A percentile compares a stretch with the other conserved stretches of the same genome.
These are phyloP conservation scores for Cordia subcordata DNA, from an alignment of 257 asterid genomes.

Conservation along the genomic window DNA sequence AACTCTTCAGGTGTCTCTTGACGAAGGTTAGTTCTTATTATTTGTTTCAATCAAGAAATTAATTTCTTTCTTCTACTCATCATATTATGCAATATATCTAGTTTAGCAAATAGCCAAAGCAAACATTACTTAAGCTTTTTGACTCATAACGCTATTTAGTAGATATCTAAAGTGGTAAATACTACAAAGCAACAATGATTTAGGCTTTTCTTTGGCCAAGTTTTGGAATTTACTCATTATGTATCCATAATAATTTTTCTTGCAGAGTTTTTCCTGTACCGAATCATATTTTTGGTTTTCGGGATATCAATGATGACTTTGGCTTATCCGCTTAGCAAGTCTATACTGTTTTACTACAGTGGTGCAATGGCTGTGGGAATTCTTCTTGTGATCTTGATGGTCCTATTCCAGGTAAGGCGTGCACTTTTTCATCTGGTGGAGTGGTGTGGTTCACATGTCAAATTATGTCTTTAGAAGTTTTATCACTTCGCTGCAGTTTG, in stretches of 20 bases:
- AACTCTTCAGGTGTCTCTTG: slow-evolving; percentile 61
- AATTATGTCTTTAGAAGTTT: too few relatives aligned
- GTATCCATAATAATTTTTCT: slow-evolving; percentile 5
- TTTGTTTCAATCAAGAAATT: slow-evolving; percentile 5
- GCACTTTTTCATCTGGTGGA: too few relatives aligned
- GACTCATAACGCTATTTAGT: too few relatives aligned
- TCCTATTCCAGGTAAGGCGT: slow-evolving; percentile 74
- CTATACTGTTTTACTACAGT: slow-evolving; percentile 73
- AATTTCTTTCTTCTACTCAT: background rate
- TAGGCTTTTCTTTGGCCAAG: background rate
- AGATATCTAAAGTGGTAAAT: background rate
- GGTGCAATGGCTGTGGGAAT: slow-evolving; percentile 78
- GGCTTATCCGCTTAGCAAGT: slow-evolving; percentile 75
- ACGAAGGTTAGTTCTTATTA: slow-evolving; percentile 64
- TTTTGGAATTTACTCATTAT: slow-evolving; percentile 8
- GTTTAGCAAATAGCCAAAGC: background rate
- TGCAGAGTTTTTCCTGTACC: slow-evolving; percentile 66
- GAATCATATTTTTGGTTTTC: slow-evolving; percentile 59
- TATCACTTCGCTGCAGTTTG: too few relatives aligned
- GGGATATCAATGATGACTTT: slow-evolving; percentile 54
- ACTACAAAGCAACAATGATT: background rate
- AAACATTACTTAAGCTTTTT: background rate
- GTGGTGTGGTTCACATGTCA: too few relatives aligned
- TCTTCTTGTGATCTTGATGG: slow-evolving; percentile 70
- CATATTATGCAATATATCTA: background rate